Evolutionary conservation across 2,329 filamentous ascomycete genomes (phyloP).

Genomic region (Pochonia chlamydosporia): DNA sequence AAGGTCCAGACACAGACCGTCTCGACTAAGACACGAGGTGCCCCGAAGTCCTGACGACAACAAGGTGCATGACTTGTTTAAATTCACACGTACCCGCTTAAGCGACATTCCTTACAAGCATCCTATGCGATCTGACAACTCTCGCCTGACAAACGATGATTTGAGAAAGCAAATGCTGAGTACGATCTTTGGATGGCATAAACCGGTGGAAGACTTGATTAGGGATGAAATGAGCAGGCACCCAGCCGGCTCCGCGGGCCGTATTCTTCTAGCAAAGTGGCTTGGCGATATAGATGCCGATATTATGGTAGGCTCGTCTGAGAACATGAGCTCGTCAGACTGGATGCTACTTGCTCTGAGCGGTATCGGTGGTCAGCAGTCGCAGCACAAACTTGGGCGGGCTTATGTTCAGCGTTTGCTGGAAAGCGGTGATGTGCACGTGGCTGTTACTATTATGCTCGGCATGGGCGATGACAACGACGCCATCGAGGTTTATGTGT

Average conservation of each 20-base stretch:
- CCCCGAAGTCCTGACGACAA: constrained; percentile 69
- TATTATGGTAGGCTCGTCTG: constrained; percentile 70
- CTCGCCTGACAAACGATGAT: constrained; percentile 67
- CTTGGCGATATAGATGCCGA: constrained; percentile 80
- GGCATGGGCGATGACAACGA: constrained; percentile 90
- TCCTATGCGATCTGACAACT: constrained; percentile 51
- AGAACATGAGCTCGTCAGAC: constrained; percentile 87
- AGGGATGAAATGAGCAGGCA: constrained; percentile 79
- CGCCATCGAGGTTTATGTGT: constrained; percentile 93
- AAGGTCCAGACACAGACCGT: constrained; percentile 46
- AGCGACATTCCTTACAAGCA: constrained; percentile 78
- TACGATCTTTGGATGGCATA: constrained; percentile 92
- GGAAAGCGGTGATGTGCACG: constrained; percentile 85
- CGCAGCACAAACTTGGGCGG: constrained; percentile 84
- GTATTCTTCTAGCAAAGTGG: constrained; percentile 87
- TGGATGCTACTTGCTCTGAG: constrained; percentile 96
- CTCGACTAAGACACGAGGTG: constrained; percentile 74
- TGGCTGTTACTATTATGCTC: constrained; percentile 86
- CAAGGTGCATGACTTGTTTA: constrained; percentile 74
- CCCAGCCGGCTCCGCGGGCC: constrained; percentile 64
- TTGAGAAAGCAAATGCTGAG: constrained; percentile 85
- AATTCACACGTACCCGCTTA: constrained; percentile 73
- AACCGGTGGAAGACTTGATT: constrained; percentile 74
- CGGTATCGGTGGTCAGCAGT: constrained; percentile 68
- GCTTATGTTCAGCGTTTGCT: constrained; percentile 87